Evolutionary conservation across 2,329 filamentous ascomycete species (phyloP).

Genomic region (Epichloe sibirici): DNA sequence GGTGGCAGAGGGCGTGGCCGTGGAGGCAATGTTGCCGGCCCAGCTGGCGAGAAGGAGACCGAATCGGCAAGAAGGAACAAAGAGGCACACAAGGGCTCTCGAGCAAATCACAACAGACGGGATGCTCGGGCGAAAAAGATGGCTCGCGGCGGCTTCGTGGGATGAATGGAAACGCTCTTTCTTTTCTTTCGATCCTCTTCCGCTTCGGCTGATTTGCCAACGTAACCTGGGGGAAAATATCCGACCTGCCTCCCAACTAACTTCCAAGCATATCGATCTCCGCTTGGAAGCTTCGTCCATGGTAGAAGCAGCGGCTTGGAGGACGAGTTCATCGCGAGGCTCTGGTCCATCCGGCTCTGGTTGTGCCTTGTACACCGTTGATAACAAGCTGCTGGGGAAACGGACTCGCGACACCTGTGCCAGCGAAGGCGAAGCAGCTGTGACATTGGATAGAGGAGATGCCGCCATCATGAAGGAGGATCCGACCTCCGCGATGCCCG

Average conservation of each 20-base stretch:
- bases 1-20: constrained; percentile 25
- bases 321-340: neutral
- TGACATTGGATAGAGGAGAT: constrained; percentile 15
- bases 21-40: constrained; percentile 50
- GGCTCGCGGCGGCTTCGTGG: constrained; percentile 35
- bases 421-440: constrained; percentile 19
- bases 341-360: constrained; percentile 7
- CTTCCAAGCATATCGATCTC: constrained; percentile 9
- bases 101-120: constrained; percentile 77
- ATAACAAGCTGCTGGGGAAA: constrained; percentile 25
- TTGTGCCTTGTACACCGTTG: constrained; percentile 14
- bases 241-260: neutral
- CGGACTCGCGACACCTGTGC: constrained; percentile 21
- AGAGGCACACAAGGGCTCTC: constrained; percentile 68
- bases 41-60: constrained; percentile 57
- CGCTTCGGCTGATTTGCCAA: constrained; percentile 8
- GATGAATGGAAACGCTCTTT: constrained; percentile 12
- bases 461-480: constrained; percentile 19
- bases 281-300: neutral
- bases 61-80: constrained; percentile 61
- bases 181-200: constrained; percentile 9
- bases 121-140: constrained; percentile 57
- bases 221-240: constrained; percentile 2
- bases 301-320: neutral
- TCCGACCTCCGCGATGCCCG: constrained; percentile 3